Evolutionary conservation across 768 basidiomycete species (phyloP).

Genomic region (Albatrellus ellisii): DNA sequence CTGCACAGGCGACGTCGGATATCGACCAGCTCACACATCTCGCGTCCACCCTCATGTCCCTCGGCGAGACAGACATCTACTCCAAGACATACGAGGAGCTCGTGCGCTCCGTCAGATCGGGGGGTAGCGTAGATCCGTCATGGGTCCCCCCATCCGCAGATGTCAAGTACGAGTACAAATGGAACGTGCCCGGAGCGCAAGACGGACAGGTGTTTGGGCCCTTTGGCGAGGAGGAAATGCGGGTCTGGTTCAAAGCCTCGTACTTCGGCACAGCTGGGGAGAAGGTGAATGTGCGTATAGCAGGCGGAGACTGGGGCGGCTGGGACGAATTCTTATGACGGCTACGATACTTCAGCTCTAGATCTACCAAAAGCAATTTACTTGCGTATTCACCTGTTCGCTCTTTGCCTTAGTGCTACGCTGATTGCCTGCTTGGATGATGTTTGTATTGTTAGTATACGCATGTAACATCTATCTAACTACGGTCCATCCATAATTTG

Average conservation of each 20-base stretch:
- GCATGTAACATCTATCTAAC: not conserved
- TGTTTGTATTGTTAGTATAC: not conserved
- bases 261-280: slow-evolving; percentile 75
- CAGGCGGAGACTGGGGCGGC: slow-evolving; percentile 58
- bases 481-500: not conserved
- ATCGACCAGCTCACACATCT: slow-evolving; percentile 78
- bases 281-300: slow-evolving; percentile 58
- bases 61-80: slow-evolving; percentile 81
- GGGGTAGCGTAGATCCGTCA: slow-evolving; percentile 49
- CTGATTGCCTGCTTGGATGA: slow-evolving; percentile 4
- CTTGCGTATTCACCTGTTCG: too few relatives aligned
- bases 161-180: slow-evolving; percentile 70
- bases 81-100: slow-evolving; percentile 78
- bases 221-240: slow-evolving; percentile 69
- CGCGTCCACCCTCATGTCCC: slow-evolving; percentile 77
- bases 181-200: slow-evolving; percentile 43
- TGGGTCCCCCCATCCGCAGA: slow-evolving; percentile 76
- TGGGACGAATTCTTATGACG: slow-evolving; percentile 44
- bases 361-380: too few relatives aligned
- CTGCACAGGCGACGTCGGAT: slow-evolving; percentile 26
- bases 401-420: slow-evolving; percentile 2
- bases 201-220: slow-evolving; percentile 58
- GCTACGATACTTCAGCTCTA: not conserved
- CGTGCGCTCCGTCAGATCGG: slow-evolving; percentile 58
- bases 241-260: slow-evolving; percentile 62